Evolutionary conservation across 352 stramenopile species (phyloP).

Genomic region (Globisporangium yorkense): DNA sequence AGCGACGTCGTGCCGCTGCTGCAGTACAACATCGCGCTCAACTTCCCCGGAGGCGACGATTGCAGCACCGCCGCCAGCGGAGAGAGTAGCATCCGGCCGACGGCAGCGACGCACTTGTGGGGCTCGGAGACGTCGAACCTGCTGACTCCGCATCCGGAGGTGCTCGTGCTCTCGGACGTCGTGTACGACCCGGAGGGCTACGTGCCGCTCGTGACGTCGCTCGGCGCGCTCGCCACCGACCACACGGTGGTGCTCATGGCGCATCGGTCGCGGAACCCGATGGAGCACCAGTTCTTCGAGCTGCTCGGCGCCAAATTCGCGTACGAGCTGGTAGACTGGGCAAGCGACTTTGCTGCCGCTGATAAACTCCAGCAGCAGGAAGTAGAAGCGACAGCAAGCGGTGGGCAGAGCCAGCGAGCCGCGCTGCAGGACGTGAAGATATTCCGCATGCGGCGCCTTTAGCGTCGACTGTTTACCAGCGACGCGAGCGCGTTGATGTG

Average conservation of each 20-base stretch:
- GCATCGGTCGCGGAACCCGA: slow-evolving; percentile 69
- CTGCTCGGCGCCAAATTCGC: slow-evolving; percentile 37
- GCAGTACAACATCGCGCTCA: slow-evolving; percentile 72
- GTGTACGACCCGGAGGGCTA: slow-evolving; percentile 80
- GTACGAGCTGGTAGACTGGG: slow-evolving; percentile 45
- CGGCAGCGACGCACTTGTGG: slow-evolving; percentile 49
- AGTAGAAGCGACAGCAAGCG: not conserved
- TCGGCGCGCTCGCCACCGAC: slow-evolving; percentile 30
- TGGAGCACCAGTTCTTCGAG: slow-evolving; percentile 80
- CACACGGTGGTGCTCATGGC: slow-evolving; percentile 65
- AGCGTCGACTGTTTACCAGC: not conserved
- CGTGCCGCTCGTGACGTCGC: slow-evolving; percentile 50
- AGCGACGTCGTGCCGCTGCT: slow-evolving; percentile 68
- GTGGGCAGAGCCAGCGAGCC: slow-evolving; percentile 14
- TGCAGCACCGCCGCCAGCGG: not conserved
- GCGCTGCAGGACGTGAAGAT: slow-evolving; percentile 63
- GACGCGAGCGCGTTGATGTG: not conserved
- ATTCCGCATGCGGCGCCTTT: slow-evolving; percentile 37
- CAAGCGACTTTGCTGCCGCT: slow-evolving; percentile 7
- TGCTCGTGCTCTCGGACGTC: slow-evolving; percentile 74
- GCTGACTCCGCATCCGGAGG: slow-evolving; percentile 30
- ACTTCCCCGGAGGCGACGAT: slow-evolving; percentile 24
- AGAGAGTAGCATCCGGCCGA: slow-evolving; percentile 6
- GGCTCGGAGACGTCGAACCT: slow-evolving; percentile 34
- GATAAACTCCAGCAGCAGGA: not conserved